phyloP scores from a whole-genome alignment of 352 stramenopile species.

The Pilasporangium apinafurcum region DNA sequence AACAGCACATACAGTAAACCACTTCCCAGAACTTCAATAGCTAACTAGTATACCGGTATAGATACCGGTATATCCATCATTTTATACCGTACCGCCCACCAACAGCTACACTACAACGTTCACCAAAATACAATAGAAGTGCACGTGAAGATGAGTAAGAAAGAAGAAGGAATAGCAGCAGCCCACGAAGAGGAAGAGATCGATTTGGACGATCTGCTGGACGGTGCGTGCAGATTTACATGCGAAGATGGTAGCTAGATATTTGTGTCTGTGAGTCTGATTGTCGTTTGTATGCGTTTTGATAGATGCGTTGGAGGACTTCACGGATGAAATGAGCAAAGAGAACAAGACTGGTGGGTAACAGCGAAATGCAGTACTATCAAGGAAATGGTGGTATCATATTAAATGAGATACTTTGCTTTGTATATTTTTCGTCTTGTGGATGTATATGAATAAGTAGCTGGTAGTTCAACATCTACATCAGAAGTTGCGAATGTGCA shows the following conservation, averaged over 20 bases:
- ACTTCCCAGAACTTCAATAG: too few relatives aligned
- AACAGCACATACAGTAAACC: too few relatives aligned
- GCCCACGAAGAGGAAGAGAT: constrained; percentile 38
- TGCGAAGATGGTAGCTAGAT: too few relatives aligned
- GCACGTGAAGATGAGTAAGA: too few relatives aligned
- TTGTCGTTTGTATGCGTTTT: background rate
- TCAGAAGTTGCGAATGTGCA: constrained; percentile 29
- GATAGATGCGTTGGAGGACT: constrained; percentile 80
- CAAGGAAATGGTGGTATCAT: background rate
- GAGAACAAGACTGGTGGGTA: constrained; percentile 2
- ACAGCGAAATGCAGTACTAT: constrained; percentile 1
- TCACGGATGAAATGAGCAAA: constrained; percentile 58
- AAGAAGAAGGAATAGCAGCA: constrained; percentile 1
- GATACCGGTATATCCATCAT: background rate
- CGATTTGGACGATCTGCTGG: constrained; percentile 77
- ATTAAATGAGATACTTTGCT: background rate
- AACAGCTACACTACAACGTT: too few relatives aligned
- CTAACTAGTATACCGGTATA: background rate
- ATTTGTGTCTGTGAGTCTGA: background rate
- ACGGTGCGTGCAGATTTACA: constrained; percentile 27
- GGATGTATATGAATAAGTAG: background rate
- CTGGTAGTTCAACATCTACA: constrained; percentile 5
- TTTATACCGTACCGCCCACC: background rate
- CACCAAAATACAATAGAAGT: too few relatives aligned
- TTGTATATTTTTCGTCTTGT: background rate